Conservation (phyloP, 2,329 filamentous ascomycete species). For the Hortaea sp. region DNA sequence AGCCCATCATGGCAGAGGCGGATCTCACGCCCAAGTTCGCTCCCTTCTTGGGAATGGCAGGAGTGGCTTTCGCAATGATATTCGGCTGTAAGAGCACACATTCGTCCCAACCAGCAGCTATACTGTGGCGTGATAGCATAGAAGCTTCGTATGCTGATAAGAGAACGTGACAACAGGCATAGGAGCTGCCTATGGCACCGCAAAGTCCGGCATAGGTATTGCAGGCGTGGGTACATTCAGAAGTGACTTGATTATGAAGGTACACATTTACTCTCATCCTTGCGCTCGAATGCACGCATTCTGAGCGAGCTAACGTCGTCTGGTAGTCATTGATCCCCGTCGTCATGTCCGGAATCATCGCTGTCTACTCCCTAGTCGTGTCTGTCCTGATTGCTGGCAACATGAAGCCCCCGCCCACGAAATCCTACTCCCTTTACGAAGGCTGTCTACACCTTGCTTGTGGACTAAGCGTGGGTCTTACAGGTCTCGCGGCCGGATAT, state of each 20-base stretch:
- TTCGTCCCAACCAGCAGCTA: background rate
- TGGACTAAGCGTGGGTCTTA: constrained; percentile 82
- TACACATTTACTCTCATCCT: constrained; percentile 24
- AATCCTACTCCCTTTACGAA: constrained; percentile 74
- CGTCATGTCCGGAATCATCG: constrained; percentile 98
- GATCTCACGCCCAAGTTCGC: constrained; percentile 68
- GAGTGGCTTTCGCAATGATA: constrained; percentile 73
- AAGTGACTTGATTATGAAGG: constrained; percentile 87
- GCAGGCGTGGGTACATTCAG: constrained; percentile 76
- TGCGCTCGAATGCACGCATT: background rate
- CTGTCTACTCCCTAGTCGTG: constrained; percentile 94
- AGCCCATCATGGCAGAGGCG: constrained; percentile 33
- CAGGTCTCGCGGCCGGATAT: constrained; percentile 88
- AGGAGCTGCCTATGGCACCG: constrained; percentile 78
- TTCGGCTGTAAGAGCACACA: constrained; percentile 58
- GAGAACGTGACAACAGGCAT: constrained; percentile 35
- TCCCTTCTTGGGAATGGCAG: constrained; percentile 79
- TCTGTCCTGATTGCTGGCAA: constrained; percentile 91
- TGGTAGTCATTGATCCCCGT: constrained; percentile 69
- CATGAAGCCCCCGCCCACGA: constrained; percentile 58
- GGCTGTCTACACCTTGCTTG: constrained; percentile 91
- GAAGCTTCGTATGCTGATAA: background rate
- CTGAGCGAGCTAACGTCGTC: background rate
- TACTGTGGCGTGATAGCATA: too few species aligned
- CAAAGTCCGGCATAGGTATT: constrained; percentile 82